Evolutionary conservation across 2,329 filamentous ascomycete species (phyloP), one percentile per base, ranked within the genome.

Genomic region (Cordyceps cateniannulata): DNA sequence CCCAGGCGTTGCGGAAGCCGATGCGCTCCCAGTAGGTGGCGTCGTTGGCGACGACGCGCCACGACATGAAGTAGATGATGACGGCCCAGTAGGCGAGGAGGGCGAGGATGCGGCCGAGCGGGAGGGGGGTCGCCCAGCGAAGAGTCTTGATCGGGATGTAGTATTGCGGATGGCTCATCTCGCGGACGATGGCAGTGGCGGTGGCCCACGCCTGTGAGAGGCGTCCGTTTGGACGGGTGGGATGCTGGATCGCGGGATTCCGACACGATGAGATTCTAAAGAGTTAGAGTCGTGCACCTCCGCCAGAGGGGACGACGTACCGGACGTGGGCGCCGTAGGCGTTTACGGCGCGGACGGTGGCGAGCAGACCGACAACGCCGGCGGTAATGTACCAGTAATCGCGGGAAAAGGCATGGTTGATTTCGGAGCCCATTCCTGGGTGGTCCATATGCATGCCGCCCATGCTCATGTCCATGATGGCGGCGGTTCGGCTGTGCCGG

Each of bases 1-100:
- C 78, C 86, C 86, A 89, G 20, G 85, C 86, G 65, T 86, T 86
- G 60, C 86, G 83, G 69, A 84, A 89, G 6, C 83, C 86, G 61
- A 88, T 82, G 62, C 85, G 83, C 69, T 89, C 86, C 76, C 79
- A 85, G 69, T 79, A 86, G 65, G 81, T 81, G 47, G 75, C 77
- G 64, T 86, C 84, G 27, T 79, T 67, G 49, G 78, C 65, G 49
- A 84, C 70, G 53, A 78, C 79, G 24, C 74, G 73, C 63, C 76
- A 74, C 3, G 75, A 73, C 78, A 85, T 83, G 76, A 86, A 81
- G 70, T 81, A 83, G 60, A 82, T 73, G 53, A 87, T 73, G 62
- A 86, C 73, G 44, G 80, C 77, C 82, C 83, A 86, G 71, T 87
- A 87, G 63, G 73, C 73, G 14, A 79, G 67, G 2, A 87, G 71